Conservation (phyloP, 768 basidiomycete genomes). For the Suillus bovinus region DNA sequence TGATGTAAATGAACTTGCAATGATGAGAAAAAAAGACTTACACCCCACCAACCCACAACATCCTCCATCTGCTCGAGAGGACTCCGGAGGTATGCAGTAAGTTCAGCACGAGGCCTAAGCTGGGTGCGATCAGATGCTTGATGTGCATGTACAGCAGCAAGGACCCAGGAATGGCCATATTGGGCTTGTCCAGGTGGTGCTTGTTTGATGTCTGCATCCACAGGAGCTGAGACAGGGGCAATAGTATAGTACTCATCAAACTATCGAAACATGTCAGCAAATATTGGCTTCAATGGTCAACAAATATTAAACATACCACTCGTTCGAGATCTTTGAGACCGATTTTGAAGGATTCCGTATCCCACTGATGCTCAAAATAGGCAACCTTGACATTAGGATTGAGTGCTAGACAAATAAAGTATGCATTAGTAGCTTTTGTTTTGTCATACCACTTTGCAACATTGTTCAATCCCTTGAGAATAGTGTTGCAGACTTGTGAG, state of each 20-base stretch:
- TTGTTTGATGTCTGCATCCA: background rate
- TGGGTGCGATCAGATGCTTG: background rate
- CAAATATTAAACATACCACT: background rate
- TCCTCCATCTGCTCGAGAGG: conserved; percentile 3
- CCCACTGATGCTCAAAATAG: background rate
- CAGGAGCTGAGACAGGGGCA: background rate
- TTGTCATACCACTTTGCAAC: conserved; percentile 17
- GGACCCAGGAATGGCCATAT: background rate
- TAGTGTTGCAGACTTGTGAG: background rate
- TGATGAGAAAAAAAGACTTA: conserved; percentile 3
- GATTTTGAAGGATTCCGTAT: background rate
- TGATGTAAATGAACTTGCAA: conserved; percentile 3
- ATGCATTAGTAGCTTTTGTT: background rate
- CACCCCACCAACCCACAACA: conserved; percentile 9
- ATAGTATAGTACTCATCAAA: background rate
- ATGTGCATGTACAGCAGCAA: conserved; percentile 1
- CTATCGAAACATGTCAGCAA: background rate
- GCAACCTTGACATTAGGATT: conserved; percentile 3
- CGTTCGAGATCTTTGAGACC: background rate
- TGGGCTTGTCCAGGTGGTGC: background rate
- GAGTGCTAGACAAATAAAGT: conserved; percentile 1
- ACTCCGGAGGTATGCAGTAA: conserved; percentile 6
- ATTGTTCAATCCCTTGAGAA: conserved; percentile 6
- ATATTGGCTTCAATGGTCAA: background rate
- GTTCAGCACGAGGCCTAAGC: background rate